These are phyloP conservation scores for Basidiobolus heterosporus DNA, from an alignment of 371 early-diverging fungal species.

Conservation along the genomic window DNA sequence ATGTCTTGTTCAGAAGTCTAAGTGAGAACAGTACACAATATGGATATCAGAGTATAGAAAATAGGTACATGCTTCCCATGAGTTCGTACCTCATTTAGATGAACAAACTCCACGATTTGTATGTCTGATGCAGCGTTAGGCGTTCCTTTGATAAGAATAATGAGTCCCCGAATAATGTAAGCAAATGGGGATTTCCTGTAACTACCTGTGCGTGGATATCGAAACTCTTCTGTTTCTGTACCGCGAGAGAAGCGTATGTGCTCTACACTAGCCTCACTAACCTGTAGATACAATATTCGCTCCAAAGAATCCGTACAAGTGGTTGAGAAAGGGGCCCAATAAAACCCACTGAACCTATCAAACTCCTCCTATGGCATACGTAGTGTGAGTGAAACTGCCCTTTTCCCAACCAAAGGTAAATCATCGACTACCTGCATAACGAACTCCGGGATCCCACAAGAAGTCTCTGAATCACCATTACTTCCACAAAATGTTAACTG, in stretches of 20 bases:
- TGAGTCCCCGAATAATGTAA: neutral
- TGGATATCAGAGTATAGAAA: too few relatives aligned
- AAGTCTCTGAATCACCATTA: slow-evolving; percentile 13
- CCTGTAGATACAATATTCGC: slow-evolving; percentile 42
- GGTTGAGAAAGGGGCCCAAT: slow-evolving; percentile 27
- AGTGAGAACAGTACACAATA: too few relatives aligned
- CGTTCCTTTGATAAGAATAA: slow-evolving; percentile 9
- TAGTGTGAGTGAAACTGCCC: neutral
- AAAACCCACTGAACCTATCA: slow-evolving; percentile 46
- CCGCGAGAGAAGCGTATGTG: slow-evolving; percentile 26
- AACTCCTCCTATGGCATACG: slow-evolving; percentile 39
- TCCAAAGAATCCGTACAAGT: slow-evolving; percentile 6
- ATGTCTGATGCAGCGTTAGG: slow-evolving; percentile 37
- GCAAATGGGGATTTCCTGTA: neutral
- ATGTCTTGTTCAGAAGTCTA: too few relatives aligned
- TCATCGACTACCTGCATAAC: slow-evolving; percentile 38
- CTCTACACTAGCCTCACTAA: slow-evolving; percentile 42
- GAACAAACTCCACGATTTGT: slow-evolving; percentile 36
- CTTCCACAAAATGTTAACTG: slow-evolving; percentile 38
- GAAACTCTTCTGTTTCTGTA: slow-evolving; percentile 22
- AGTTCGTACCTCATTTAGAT: slow-evolving; percentile 3
- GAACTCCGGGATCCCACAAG: slow-evolving; percentile 50
- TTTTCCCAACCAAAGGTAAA: too few relatives aligned
- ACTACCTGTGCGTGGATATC: slow-evolving; percentile 45
- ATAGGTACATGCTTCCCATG: too few relatives aligned